Conservation (phyloP, 2,329 filamentous ascomycete genomes). For the Pochonia chlamydosporia region DNA sequence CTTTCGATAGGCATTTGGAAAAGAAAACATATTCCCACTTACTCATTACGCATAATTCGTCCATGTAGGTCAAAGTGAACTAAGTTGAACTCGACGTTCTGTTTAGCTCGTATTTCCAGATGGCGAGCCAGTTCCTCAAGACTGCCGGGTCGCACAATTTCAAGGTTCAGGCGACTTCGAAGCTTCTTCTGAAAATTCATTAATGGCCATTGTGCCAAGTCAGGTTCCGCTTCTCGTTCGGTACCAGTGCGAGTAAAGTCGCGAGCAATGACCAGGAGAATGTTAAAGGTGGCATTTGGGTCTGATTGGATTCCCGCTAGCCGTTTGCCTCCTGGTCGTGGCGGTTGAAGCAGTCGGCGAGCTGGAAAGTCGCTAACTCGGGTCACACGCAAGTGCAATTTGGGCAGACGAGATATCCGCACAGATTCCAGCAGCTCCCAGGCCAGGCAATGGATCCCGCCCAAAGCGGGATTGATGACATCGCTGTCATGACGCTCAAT, state of each 20-base stretch:
- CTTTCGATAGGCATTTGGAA: no score
- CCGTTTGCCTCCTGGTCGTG: slow-evolving; percentile 6
- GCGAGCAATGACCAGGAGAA: slow-evolving; percentile 22
- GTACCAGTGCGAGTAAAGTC: slow-evolving; percentile 19
- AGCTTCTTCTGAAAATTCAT: slow-evolving; percentile 23
- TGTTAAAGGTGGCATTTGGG: slow-evolving; percentile 13
- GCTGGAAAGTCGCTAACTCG: slow-evolving; percentile 18
- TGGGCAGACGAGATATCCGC: slow-evolving; percentile 10
- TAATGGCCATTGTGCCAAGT: slow-evolving; percentile 22
- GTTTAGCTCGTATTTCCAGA: slow-evolving; percentile 12
- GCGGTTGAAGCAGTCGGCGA: slow-evolving; percentile 3
- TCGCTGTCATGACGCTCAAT: slow-evolving; percentile 17
- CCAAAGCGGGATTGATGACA: neutral
- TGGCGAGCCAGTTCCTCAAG: slow-evolving; percentile 19
- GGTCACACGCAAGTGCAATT: slow-evolving; percentile 18
- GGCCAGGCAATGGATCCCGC: slow-evolving; percentile 20
- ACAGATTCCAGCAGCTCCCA: slow-evolving; percentile 22
- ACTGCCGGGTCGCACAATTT: slow-evolving; percentile 19
- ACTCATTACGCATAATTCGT: slow-evolving; percentile 18
- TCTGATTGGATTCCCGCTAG: slow-evolving; percentile 16
- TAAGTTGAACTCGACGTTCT: slow-evolving; percentile 19
- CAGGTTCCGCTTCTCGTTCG: slow-evolving; percentile 21
- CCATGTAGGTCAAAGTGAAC: slow-evolving; percentile 24
- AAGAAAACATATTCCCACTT: slow-evolving; percentile 5
- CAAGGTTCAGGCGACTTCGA: slow-evolving; percentile 17